These are phyloP conservation scores for Polyplosphaeria fusca DNA, from an alignment of 495 filamentous ascomycete species.

Conservation along the genomic window DNA sequence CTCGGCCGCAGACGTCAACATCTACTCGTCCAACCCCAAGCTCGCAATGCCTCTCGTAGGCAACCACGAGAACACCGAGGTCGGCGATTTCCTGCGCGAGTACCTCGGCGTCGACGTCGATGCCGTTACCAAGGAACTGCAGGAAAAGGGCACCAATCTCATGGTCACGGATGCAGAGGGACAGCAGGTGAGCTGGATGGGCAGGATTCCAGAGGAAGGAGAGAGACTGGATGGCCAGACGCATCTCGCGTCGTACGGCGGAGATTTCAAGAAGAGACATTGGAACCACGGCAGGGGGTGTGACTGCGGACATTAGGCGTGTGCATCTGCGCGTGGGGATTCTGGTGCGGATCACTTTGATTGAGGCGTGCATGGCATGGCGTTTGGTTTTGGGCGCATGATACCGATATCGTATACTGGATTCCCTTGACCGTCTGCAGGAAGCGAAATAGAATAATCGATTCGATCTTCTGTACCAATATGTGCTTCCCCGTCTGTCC, in stretches of 20 bases:
- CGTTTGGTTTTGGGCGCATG: not conserved
- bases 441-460: too few relatives aligned
- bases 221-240: conserved; percentile 42
- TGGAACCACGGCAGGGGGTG: conserved; percentile 27
- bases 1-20: conserved; percentile 86
- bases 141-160: conserved; percentile 49
- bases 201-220: conserved; percentile 34
- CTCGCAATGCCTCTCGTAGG: conserved; percentile 58
- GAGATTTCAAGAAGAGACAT: conserved; percentile 40
- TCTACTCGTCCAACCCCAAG: conserved; percentile 62
- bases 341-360: not conserved
- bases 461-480: too few relatives aligned
- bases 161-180: conserved; percentile 24
- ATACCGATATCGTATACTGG: not conserved
- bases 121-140: conserved; percentile 68
- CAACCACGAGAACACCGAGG: conserved; percentile 92
- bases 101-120: conserved; percentile 81
- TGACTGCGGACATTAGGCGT: conserved; percentile 24
- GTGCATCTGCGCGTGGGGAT: not conserved
- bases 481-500: too few relatives aligned
- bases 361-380: not conserved
- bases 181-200: conserved; percentile 37
- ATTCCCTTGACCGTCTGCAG: not conserved
- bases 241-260: conserved; percentile 42
- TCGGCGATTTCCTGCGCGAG: conserved; percentile 73